A percentile compares a stretch with the other conserved stretches of the same genome.
These are phyloP conservation scores for Rosa lucieae DNA, from an alignment of 306 rosid species.

Conservation along the genomic window DNA sequence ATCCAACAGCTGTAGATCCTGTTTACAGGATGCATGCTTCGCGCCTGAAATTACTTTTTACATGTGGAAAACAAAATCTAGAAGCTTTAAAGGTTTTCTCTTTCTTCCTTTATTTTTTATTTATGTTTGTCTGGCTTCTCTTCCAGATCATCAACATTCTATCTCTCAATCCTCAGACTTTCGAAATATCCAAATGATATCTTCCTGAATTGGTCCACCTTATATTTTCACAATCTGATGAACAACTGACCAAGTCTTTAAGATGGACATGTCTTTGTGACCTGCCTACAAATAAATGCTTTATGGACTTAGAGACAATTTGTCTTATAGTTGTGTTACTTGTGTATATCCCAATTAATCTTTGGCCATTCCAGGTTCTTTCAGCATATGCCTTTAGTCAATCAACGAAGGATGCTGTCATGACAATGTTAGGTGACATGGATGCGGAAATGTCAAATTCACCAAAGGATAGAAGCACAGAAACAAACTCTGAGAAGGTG, in stretches of 20 bases:
- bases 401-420: constrained; percentile 55
- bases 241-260: neutral
- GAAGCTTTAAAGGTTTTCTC: constrained; percentile 68
- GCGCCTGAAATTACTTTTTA: constrained; percentile 77
- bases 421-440: constrained; percentile 45
- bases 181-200: constrained; percentile 12
- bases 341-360: neutral
- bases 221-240: constrained; percentile 2
- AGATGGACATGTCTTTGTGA: neutral
- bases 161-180: constrained; percentile 23
- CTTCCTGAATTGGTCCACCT: constrained; percentile 19
- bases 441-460: constrained; percentile 36
- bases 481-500: constrained; percentile 43
- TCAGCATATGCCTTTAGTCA: constrained; percentile 66
- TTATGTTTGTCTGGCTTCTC: constrained; percentile 17
- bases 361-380: constrained; percentile 63
- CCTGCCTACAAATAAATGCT: neutral
- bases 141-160: constrained; percentile 16
- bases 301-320: neutral
- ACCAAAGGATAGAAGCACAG: constrained; percentile 37
- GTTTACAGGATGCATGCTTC: constrained; percentile 98
- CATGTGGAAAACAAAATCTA: constrained; percentile 60
- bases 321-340: neutral
- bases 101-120: neutral
- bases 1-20: constrained; percentile 90